Base-by-base conservation (phyloP, 2,329 filamentous ascomycete species). In the Zymoseptoria crescenta region DNA sequence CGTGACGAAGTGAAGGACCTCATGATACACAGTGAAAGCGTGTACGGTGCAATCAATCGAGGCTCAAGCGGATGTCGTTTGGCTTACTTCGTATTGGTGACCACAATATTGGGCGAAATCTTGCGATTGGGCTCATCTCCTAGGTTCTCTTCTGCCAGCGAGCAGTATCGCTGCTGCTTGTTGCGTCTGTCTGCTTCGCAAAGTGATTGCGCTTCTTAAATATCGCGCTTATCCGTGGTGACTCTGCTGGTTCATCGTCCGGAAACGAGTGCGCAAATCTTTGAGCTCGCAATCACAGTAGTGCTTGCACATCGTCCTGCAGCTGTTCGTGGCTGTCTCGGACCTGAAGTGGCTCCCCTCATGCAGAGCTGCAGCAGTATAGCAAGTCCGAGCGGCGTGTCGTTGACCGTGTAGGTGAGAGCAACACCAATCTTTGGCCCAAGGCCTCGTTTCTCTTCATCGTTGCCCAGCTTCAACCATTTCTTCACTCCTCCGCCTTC, bases 401-500 rank as follows among this genome's bases (percentile, higher is more conserved):
- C 8, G 29, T 8, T 10, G 29, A 30, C 29, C 29, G n/a, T 30
- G 2, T 30, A 30, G 29, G 29, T 4, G 30, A 35, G 30, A 10
- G 8, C 8, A 35, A 10, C 30, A 10, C 30, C 13, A 13, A 9
- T 10, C 30, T 9, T 35, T 9, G 9, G 30, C 13, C 6, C 30
- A 35, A 35, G 30, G 30, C 8, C 6, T 10, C 9, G 13, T 9
- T 13, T 35, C 30, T 35, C 3, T 35, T 35, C 24, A 51, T 51
- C 49, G 24, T 21, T 35, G 30, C 10, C 30, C 30, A 35, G 30
- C 30, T 35, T 35, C 30, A 8, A 9, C 16, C 35, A 16, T 6
- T 4, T 56, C 56, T 53, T 56, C 20, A 41, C 51, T 59, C 55
- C 56, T 56, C 60, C 20, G 4, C 50, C 41, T 59, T 62, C 27